phyloP scores from a whole-genome alignment of 805 yeast species.

The Osmozyma mogii region DNA sequence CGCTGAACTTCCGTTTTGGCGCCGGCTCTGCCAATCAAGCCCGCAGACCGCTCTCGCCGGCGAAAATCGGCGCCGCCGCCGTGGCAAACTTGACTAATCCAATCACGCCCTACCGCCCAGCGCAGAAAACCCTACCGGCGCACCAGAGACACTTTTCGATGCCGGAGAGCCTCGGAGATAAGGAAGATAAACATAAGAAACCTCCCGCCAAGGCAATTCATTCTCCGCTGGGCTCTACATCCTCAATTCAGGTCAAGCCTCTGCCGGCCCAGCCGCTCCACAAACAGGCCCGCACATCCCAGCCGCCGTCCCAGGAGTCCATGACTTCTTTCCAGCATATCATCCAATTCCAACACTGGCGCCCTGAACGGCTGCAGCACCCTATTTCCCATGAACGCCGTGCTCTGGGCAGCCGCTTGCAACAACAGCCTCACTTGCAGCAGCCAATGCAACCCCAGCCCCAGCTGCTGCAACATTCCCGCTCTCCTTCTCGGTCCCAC shows the following conservation, averaged over 20 bases:
- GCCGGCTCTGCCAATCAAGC: conserved; percentile 12
- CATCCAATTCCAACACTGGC: conserved; percentile 54
- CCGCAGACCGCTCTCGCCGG: conserved; percentile 54
- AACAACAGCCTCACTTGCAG: conserved; percentile 1
- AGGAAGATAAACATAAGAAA: too few species aligned
- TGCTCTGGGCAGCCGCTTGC: conserved; percentile 1
- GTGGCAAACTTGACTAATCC: conserved; percentile 43
- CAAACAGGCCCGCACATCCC: conserved; percentile 21
- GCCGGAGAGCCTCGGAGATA: too few species aligned
- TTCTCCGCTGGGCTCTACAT: conserved; percentile 19
- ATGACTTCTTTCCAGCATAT: conserved; percentile 43
- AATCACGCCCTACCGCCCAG: conserved; percentile 23
- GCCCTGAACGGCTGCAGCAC: conserved; percentile 30
- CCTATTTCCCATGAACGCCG: conserved; percentile 1
- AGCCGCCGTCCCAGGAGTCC: conserved; percentile 33
- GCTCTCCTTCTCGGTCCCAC: conserved; percentile 4
- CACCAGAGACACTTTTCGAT: conserved; percentile 38
- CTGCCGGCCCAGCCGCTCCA: conserved; percentile 34
- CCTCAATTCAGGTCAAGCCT: conserved; percentile 36
- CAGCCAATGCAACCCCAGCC: conserved; percentile 1
- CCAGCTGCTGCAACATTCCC: conserved; percentile 1
- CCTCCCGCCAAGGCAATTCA: conserved; percentile 3
- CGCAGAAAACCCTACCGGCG: conserved; percentile 11
- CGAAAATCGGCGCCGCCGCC: conserved; percentile 66
- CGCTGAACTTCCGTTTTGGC: conserved; percentile 31